A percentile compares a stretch with the other conserved stretches of the same genome.
Conservation (phyloP, 148 eudicot species). For the Cornus florida region DNA sequence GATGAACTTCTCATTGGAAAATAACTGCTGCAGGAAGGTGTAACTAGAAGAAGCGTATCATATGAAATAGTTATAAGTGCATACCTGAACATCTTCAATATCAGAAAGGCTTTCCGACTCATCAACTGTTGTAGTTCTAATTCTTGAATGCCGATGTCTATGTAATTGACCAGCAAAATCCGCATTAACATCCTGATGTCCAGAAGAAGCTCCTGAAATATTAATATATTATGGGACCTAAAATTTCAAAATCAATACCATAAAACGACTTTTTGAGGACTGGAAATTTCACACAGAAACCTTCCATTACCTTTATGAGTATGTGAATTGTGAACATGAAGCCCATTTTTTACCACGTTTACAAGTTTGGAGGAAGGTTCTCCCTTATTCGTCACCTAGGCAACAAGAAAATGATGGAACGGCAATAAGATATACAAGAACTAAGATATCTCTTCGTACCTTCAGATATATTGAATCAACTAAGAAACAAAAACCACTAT, state of each 20-base stretch:
- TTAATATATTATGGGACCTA: not conserved
- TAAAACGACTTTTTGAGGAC: not conserved
- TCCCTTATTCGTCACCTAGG: conserved; percentile 1
- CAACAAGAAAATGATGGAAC: not conserved
- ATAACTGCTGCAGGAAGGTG: not conserved
- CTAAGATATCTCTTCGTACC: not conserved
- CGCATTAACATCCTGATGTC: not conserved
- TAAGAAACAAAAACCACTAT: not conserved
- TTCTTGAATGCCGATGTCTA: not conserved
- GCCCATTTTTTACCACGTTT: not conserved
- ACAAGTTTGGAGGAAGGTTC: not conserved
- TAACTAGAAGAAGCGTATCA: not conserved
- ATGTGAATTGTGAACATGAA: not conserved
- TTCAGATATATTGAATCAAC: not conserved
- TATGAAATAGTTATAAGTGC: not conserved
- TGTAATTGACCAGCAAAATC: conserved; percentile 2
- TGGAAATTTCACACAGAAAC: not conserved
- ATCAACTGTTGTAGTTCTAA: conserved; percentile 1
- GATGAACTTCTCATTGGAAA: not conserved
- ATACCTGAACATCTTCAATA: conserved; percentile 19
- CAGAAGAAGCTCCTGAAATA: not conserved
- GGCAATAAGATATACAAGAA: not conserved
- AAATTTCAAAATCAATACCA: not conserved
- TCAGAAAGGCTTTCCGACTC: conserved; percentile 19
- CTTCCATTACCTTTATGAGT: conserved; percentile 10